phyloP scores from a whole-genome alignment of 2,329 filamentous ascomycete species.

The Chlorencoelia australis region DNA sequence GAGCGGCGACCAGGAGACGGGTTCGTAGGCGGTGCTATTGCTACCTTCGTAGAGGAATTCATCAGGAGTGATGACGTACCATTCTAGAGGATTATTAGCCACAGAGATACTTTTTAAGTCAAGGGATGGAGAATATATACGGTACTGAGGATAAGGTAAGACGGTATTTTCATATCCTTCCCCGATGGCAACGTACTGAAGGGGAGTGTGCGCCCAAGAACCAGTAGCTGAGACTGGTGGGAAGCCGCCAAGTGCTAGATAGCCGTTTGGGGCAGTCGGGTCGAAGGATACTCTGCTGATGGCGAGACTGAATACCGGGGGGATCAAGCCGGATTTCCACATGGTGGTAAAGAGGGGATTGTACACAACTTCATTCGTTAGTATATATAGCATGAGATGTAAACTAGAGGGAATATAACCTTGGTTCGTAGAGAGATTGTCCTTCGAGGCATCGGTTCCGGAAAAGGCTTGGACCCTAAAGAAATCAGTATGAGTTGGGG shows the following conservation, averaged over 20 bases:
- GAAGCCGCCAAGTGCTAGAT: slow-evolving; percentile 39
- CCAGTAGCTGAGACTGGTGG: slow-evolving; percentile 29
- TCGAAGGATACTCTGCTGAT: slow-evolving; percentile 26
- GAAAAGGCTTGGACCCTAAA: not conserved
- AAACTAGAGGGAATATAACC: no score
- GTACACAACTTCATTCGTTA: slow-evolving; percentile 29
- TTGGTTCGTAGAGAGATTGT: no score
- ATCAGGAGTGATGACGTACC: slow-evolving; percentile 10
- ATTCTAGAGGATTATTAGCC: slow-evolving; percentile 1
- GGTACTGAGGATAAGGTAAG: slow-evolving; percentile 4
- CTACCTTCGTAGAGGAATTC: slow-evolving; percentile 6
- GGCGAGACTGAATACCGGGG: slow-evolving; percentile 39
- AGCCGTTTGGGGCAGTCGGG: slow-evolving; percentile 28
- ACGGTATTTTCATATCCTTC: slow-evolving; percentile 3
- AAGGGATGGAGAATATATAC: not conserved
- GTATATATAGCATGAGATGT: no score
- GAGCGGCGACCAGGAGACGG: not conserved
- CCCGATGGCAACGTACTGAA: slow-evolving; percentile 6
- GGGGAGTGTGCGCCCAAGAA: slow-evolving; percentile 8
- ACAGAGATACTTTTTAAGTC: no score
- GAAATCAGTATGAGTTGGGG: not conserved
- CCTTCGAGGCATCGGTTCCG: slow-evolving; percentile 7
- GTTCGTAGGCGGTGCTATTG: not conserved
- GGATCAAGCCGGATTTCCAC: slow-evolving; percentile 33
- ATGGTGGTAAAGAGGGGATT: slow-evolving; percentile 41